These are phyloP conservation scores for Diaporthe amygdali DNA, from an alignment of 2,329 filamentous ascomycete species.

Conservation along the genomic window DNA sequence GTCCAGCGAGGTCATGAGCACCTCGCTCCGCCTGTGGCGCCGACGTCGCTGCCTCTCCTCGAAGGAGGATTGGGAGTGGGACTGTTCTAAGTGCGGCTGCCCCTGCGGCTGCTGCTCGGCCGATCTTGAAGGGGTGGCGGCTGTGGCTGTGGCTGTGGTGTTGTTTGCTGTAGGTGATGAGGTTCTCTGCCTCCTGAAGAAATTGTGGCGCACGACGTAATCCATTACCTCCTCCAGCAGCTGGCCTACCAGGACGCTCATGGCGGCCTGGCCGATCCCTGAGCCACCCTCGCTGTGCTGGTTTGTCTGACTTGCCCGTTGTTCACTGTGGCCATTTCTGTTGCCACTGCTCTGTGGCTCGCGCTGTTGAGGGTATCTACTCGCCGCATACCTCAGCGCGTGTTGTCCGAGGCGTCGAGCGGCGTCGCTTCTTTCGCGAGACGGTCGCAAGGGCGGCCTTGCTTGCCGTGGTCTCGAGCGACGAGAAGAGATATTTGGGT, in stretches of 20 bases:
- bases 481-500: not conserved
- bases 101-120: not conserved
- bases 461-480: conserved; percentile 3
- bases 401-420: conserved; percentile 3
- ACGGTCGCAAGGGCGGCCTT: not conserved
- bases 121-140: not conserved
- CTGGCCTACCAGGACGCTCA: conserved; percentile 1
- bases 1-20: conserved; percentile 7
- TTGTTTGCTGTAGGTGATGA: not conserved
- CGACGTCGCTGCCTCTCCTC: not conserved
- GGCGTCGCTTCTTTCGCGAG: conserved; percentile 7
- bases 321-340: not conserved
- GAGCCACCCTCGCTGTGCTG: not conserved
- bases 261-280: not conserved
- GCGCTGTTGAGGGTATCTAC: not conserved
- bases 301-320: not conserved
- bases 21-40: not conserved
- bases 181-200: not conserved
- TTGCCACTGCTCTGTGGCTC: not conserved
- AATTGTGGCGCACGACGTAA: conserved; percentile 12
- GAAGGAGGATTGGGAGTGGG: conserved; percentile 1
- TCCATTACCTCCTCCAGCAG: conserved; percentile 4
- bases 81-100: not conserved
- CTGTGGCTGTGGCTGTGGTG: not conserved
- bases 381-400: not conserved